Evolutionary conservation across 1,284 basidiomycete species (phyloP), one percentile per base, ranked within the genome.

Genomic region (Melampsora americana): DNA sequence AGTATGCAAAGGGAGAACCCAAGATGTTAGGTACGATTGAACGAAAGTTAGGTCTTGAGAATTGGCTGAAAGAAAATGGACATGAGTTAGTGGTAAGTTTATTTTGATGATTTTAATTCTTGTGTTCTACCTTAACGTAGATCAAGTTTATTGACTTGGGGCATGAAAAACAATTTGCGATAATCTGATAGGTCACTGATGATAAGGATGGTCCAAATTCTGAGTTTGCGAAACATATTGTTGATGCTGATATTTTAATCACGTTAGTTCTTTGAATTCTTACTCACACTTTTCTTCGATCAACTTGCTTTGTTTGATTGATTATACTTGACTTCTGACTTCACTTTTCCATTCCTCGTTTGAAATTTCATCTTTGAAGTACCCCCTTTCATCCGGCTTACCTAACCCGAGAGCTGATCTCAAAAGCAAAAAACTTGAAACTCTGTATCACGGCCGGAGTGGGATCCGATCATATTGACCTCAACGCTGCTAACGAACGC

Each of bases 401-500:
- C 84, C 87, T 95, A 77, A 94, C 92, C 6, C 86, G 85, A 53
- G 92, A 94, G 11, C 85, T 95, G 78, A 84, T 95, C 79, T 86
- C 80, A 62, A 85, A 91, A 87, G 92, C 94, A 48, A 90, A 90
- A 84, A 95, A 95, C 81, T 88, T 98, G 81, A 95, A 94, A 85
- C 84, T 95, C 78, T 93, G 91, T 81, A 87, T 96, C 81, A 97
- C 94, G 12, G 94, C 94, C 70, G 94, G 94, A 84, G 93, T 97
- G 65, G 93, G 93, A 16, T 94, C 92, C 42, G 94, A 95, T 79
- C 92, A 93, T 84, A 89, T 96, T 81, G 93, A 96, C 83, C 87
- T 96, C 73, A 90, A 95, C 81, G 91, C 91, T 30, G 92, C 92
- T 66, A 92, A 93, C 82, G 87, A 92, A 83, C 86, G 87, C 80